Evolutionary conservation across 176 grass and related monocot species (phyloP), one percentile per base, ranked within the genome.

Genomic region (Phoenix dactylifera): DNA sequence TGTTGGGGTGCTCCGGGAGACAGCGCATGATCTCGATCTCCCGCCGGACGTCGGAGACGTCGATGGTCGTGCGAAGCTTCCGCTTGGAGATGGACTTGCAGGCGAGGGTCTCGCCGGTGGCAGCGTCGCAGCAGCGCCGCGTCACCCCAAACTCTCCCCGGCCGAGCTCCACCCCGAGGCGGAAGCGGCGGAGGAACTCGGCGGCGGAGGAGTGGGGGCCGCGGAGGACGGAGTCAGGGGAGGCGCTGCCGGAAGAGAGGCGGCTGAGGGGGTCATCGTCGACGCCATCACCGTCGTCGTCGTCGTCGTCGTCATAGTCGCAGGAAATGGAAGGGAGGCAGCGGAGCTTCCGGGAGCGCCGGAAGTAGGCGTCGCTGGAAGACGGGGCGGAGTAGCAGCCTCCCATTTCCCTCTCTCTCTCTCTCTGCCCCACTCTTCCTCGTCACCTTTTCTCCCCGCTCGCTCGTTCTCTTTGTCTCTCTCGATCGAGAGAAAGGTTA

Each of bases 71-170:
- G 16, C 82, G 79, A 22, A 95, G 80, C 22, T 79, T 71, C 59
- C 57, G 62, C 67, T 82, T 74, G 7, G 77, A 68, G 74, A 95
- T 74, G 5, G 86, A 73, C 83, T 95, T 95, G 90, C 90, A 95
- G 26, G 90, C 90, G 63, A 84, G 72, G 15, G 65, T 52, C 67
- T 78, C 83, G 24, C 83, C 77, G 5, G 90, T 90, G 35, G 62
- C 66, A 2, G 14, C 62, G 67, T 90, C 80, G 4, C 63, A 65
- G 83, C 86, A 89, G 22, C 71, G 80, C 16, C 79, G 60, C 51
- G 90, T 95, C 23, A 90, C 83, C 16, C 90, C 80, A 62, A 90
- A 95, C 83, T 95, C 90, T 10, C 90, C 90, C 7, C 86, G 80
- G 7, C 90, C 90, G 10, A 95, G 74, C 80, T 95, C 90, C 49